Evolutionary conservation across 208 protist species (phyloP).

Genomic region (Lotmaria passim): DNA sequence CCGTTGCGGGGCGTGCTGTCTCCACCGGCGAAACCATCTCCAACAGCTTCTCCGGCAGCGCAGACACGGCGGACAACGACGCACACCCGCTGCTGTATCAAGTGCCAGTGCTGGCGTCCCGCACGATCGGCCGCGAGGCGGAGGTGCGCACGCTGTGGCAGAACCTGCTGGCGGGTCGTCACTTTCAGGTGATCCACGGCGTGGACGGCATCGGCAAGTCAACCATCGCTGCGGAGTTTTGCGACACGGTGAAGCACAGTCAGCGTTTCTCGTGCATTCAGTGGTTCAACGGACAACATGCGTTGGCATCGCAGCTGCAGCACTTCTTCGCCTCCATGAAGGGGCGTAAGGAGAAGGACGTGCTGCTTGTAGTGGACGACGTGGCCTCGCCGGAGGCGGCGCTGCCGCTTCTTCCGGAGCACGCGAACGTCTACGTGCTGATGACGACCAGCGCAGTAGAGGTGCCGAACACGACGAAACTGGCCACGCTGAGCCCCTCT

Average conservation of each 20-base stretch:
- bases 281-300: constrained; percentile 73
- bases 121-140: constrained; percentile 63
- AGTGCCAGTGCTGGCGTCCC: constrained; percentile 54
- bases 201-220: constrained; percentile 90
- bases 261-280: constrained; percentile 88
- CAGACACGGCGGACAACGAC: constrained; percentile 16
- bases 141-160: constrained; percentile 86
- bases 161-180: constrained; percentile 70
- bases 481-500: constrained; percentile 35
- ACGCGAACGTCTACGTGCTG: constrained; percentile 69
- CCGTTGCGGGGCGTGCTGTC: not conserved
- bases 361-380: constrained; percentile 86
- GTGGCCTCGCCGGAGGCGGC: constrained; percentile 38
- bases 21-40: constrained; percentile 24
- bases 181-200: constrained; percentile 69
- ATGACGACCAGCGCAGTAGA: constrained; percentile 56
- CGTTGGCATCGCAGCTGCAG: constrained; percentile 41
- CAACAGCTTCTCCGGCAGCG: constrained; percentile 23
- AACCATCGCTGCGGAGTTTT: constrained; percentile 84
- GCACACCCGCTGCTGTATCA: constrained; percentile 76
- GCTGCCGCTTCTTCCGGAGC: constrained; percentile 50
- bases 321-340: constrained; percentile 81
- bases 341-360: constrained; percentile 75
- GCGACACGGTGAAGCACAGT: constrained; percentile 67
- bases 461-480: constrained; percentile 24